These are phyloP conservation scores for Meira miltonrushii DNA, from an alignment of 1,284 basidiomycete genomes.

Conservation along the genomic window DNA sequence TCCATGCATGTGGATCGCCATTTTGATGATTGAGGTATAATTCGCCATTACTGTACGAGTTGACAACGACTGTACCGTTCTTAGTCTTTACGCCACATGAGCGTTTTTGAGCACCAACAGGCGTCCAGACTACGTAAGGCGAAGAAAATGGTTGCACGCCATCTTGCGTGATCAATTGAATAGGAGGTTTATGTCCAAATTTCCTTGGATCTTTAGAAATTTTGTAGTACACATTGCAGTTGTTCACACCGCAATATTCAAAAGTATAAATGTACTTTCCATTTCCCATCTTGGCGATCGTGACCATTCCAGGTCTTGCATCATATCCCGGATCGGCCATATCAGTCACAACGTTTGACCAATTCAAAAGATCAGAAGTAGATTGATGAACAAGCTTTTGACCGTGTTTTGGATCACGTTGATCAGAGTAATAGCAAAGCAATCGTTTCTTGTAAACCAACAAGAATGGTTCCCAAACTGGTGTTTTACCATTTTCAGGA, in stretches of 20 bases:
- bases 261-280: slow-evolving; percentile 48
- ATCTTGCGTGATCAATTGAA: too few species aligned
- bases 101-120: too few species aligned
- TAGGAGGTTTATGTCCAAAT: too few species aligned
- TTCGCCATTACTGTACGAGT: background rate
- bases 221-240: too few species aligned
- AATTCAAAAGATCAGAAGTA: slow-evolving; percentile 47
- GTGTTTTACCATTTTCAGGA: slow-evolving; percentile 38
- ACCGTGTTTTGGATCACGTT: slow-evolving; percentile 51
- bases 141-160: background rate
- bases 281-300: slow-evolving; percentile 45
- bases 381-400: slow-evolving; percentile 53
- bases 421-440: slow-evolving; percentile 54
- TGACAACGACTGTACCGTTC: background rate
- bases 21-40: background rate
- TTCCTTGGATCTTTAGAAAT: too few species aligned
- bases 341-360: slow-evolving; percentile 49
- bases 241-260: too few species aligned
- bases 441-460: too few species aligned
- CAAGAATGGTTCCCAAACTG: slow-evolving; percentile 54
- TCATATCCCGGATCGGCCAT: slow-evolving; percentile 41
- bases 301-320: slow-evolving; percentile 53
- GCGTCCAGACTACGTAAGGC: background rate
- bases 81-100: too few species aligned
- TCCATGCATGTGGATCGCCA: background rate